Evolutionary conservation across 768 basidiomycete species (phyloP), one percentile per base, ranked within the genome.

Genomic region (Mycena polygramma): DNA sequence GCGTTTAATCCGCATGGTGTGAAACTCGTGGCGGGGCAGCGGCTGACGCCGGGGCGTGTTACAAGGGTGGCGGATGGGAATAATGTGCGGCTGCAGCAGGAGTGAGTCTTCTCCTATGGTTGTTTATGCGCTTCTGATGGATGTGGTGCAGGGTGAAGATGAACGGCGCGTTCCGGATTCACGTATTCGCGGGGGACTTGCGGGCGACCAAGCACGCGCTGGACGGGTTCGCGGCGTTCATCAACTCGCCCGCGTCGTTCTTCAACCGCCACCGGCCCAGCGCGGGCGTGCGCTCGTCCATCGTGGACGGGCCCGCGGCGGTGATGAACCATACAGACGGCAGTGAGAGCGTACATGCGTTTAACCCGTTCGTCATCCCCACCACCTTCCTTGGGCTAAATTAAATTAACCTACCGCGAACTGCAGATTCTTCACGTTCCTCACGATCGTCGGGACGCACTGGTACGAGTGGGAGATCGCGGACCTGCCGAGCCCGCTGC

Each of bases 81-180:
- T 53, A 35, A 70, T 4, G 72, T 70, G 2, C 69, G 72, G n/a
- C 46, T 73, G 36, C 66, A 70, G 57, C 72, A 73, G 48, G 72
- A 73, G 72, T 73, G 57, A 22, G 72, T 70, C 2, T 57, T 7
- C 4, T 61, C 30, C 35, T 19, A 48, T 35, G 8, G 4, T n/a
- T 13, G 0, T 13, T 7, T 41, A 6, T 5, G 8, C 11, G 3
- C 1, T 49, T 7, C 65, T 69, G 55, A 73, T 35, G 51, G 30
- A 30, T n/a, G 6, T 10, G 17, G 3, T 13, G 46, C 24, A 73
- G 72, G 60, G 69, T 73, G 52, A 73, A 73, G 62, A 73, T 73
- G 72, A 73, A 73, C 63, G 72, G 72, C 45, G 72, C 72, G 19
- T 73, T 73, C 72, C 69, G 72, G 45, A 73, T 73, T 45, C 69